These are phyloP conservation scores for Puccinia brachypodii DNA, from an alignment of 1,284 basidiomycete genomes.

Conservation along the genomic window DNA sequence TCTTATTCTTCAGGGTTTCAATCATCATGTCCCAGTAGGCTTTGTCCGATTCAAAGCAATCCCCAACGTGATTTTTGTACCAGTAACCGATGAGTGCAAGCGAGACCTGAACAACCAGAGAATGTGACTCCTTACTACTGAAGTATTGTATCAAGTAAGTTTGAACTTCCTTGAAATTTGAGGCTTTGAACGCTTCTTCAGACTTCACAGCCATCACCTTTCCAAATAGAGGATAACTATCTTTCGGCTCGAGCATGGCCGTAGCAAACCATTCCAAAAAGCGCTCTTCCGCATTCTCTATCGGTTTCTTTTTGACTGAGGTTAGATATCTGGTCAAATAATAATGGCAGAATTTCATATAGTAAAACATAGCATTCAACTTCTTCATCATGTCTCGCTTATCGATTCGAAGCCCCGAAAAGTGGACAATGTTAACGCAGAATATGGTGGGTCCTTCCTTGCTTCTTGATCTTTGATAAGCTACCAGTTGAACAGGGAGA, in stretches of 20 bases:
- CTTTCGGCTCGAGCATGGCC: not conserved
- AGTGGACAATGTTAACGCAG: no score
- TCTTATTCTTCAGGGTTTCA: no score
- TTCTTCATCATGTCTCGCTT: not conserved
- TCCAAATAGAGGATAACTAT: not conserved
- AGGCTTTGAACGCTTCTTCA: not conserved
- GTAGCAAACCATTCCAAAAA: not conserved
- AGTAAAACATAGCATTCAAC: not conserved
- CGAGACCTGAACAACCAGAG: not conserved
- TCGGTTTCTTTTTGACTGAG: not conserved
- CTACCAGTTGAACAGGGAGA: no score
- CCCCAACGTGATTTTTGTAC: not conserved
- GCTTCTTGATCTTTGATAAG: no score
- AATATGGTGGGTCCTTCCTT: no score
- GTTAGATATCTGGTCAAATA: not conserved
- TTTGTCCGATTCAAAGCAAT: not conserved
- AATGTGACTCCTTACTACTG: not conserved
- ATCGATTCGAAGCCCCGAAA: no score
- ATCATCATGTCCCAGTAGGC: not conserved
- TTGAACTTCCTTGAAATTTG: not conserved
- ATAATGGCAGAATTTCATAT: not conserved
- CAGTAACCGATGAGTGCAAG: not conserved
- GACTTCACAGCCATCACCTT: not conserved
- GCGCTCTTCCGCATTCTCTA: not conserved
- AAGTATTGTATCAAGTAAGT: not conserved